Conservation (phyloP, 208 protist species). For the Leishmania turanica region DNA sequence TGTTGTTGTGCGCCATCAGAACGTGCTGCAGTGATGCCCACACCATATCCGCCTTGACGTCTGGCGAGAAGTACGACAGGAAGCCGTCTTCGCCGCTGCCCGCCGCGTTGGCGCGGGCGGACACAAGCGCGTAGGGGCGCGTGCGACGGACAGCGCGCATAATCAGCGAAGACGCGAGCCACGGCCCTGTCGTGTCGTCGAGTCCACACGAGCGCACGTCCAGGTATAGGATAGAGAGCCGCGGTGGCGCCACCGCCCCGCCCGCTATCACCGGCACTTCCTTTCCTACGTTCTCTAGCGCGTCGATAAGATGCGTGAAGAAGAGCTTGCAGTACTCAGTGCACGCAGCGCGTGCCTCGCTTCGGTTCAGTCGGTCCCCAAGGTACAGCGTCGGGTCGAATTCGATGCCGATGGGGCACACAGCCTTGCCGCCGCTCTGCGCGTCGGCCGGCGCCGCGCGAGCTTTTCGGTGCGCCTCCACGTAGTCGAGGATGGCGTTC, state of each 20-base stretch:
- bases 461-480: not conserved
- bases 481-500: slow-evolving; percentile 13
- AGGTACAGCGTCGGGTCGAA: slow-evolving; percentile 18
- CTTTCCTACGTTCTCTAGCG: slow-evolving; percentile 16
- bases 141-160: slow-evolving; percentile 24
- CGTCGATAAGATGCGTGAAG: slow-evolving; percentile 16
- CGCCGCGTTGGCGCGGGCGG: slow-evolving; percentile 2
- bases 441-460: not conserved
- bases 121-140: slow-evolving; percentile 26
- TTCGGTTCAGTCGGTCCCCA: slow-evolving; percentile 10
- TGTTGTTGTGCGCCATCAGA: slow-evolving; percentile 45
- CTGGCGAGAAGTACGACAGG: slow-evolving; percentile 24
- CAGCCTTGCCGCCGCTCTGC: not conserved
- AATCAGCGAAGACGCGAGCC: slow-evolving; percentile 20
- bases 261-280: not conserved
- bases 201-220: slow-evolving; percentile 13
- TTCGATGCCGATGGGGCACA: slow-evolving; percentile 18
- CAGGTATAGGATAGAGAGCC: slow-evolving; percentile 18
- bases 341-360: slow-evolving; percentile 9
- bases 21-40: slow-evolving; percentile 49
- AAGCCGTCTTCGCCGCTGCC: slow-evolving; percentile 8
- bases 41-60: slow-evolving; percentile 34
- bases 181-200: slow-evolving; percentile 16
- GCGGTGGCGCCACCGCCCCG: not conserved
- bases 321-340: slow-evolving; percentile 23